Evolutionary conservation across 2,329 filamentous ascomycete species (phyloP), one percentile per base, ranked within the genome.

Genomic region (Pestalotiopsis sp.): DNA sequence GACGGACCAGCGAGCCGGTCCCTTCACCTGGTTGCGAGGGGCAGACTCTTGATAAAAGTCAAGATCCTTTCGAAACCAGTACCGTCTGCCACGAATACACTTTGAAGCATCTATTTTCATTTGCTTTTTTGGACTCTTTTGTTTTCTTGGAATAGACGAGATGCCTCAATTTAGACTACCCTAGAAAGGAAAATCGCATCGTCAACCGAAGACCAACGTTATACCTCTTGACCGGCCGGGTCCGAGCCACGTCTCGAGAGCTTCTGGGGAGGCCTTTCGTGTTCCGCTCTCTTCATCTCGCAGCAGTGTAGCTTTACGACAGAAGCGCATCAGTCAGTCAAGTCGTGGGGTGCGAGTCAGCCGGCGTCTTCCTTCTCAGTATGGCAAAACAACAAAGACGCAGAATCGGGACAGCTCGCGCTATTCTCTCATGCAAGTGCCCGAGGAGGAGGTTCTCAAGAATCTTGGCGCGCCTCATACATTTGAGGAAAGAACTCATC

Each of bases 111-210:
- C 71, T 69, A 58, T 71, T 72, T 72, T 72, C 64, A 76, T 76
- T 75, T 73, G 61, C 66, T 59, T 71, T 74, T 71, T 80, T 77
- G 75, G 75, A 75, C 72, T 57, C 6, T 36, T 36, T 68, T 58
- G 68, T 76, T 77, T 79, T 66, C 64, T 80, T 80, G 78, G 78
- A 80, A 77, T 77, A 81, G 73, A 77, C 76, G 80, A 76, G 76
- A 83, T 83, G 82, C 76, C 80, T 79, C 76, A 78, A 74, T 77
- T 82, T 77, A 80, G 77, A 78, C 79, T 82, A 78, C 78, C 81
- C 80, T 83, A 82, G 80, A 80, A 80, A 75, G 80, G 79, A 77
- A 81, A 78, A 77, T 78, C 78, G 76, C 76, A 78, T 78, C 75
- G 77, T 77, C 80, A 75, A 71, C 78, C 79, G 59, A 79, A 75